Base-by-base conservation (phyloP, 2,329 filamentous ascomycete genomes). In the Ophiocordyceps sinensis region DNA sequence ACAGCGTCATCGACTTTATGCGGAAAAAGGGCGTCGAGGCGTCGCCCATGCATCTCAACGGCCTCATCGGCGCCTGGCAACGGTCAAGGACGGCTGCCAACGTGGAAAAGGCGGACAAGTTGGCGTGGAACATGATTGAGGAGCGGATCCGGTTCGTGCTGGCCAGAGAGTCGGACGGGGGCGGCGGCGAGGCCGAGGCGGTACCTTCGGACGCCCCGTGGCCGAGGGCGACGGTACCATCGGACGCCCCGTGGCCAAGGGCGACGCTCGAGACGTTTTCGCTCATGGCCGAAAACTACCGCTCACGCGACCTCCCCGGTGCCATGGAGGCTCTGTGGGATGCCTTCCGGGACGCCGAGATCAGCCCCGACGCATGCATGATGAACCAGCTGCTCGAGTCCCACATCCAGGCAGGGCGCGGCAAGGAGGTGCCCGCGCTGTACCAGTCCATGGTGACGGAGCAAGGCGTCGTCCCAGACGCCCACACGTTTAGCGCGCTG, bases 181-280 rank as follows among this genome's bases (percentile, higher is more conserved):
- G 31, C 30, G 43, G 34, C 11, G 14, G 15, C 13, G 34, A 36
- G 8, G 36, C 34, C n/a, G 10, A 31, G n/a, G n/a, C n/a, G n/a
- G n/a, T n/a, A n/a, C n/a, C n/a, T n/a, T 32, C 31, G 9, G 28
- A 10, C 17, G 45, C 45, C 8, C 44, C 23, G n/a, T 11, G 34
- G 37, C 8, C 31, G 26, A 14, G 8, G n/a, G n/a, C n/a, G n/a
- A n/a, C n/a, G n/a, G n/a, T n/a, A n/a, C n/a, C n/a, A n/a, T 32
- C 31, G 9, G 28, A 10, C 17, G 45, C 45, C 8, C 44, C 54
- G 5, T 49, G 69, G 44, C 81, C 70, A 1, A 64, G 68, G 37
- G 85, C 83, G 3, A 86, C 73, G 3, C 69, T 82, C 35, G 85
- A 91, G 59, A 91, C 85, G 0, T 89, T 89, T 53, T 79, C 74